A percentile compares a stretch with the other conserved stretches of the same genome.
Evolutionary conservation across 345 rosid species (phyloP).

Genomic region (Populus tremula): DNA sequence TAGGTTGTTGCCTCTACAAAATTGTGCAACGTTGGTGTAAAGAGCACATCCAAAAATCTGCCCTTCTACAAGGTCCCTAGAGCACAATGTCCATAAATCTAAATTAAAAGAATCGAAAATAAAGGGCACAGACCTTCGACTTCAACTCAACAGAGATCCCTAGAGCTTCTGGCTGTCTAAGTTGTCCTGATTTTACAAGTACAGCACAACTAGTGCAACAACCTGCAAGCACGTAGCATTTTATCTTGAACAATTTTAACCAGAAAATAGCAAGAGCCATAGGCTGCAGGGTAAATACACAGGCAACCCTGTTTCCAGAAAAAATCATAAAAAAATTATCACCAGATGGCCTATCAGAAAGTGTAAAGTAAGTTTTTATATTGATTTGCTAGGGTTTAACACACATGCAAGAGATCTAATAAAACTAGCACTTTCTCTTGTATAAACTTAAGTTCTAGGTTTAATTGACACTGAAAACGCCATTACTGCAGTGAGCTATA

Average conservation of each 20-base stretch:
- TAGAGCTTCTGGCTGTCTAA: constrained; percentile 92
- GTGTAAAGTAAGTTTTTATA: too few species aligned
- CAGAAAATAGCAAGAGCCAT: not conserved
- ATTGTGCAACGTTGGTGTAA: not conserved
- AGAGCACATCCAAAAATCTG: not conserved
- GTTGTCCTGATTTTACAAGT: constrained; percentile 73
- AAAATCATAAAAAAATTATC: not conserved
- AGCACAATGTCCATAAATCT: too few species aligned
- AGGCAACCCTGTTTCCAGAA: not conserved
- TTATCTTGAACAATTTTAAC: constrained; percentile 5
- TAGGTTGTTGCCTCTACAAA: not conserved
- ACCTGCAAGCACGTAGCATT: constrained; percentile 44
- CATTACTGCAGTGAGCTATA: too few species aligned
- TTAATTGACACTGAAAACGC: too few species aligned
- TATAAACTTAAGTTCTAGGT: too few species aligned
- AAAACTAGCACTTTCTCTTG: too few species aligned
- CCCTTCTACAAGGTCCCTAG: not conserved
- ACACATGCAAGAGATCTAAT: not conserved
- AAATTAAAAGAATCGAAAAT: not conserved
- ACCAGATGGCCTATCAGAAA: not conserved
- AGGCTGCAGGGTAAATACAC: not conserved
- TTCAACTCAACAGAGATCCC: constrained; percentile 89
- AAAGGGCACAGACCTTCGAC: constrained; percentile 53
- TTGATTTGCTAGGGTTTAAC: not conserved
- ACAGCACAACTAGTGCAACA: constrained; percentile 97